These are phyloP conservation scores for Alloteropsis semialata DNA, from an alignment of 176 grass and related monocot species.

Conservation along the genomic window DNA sequence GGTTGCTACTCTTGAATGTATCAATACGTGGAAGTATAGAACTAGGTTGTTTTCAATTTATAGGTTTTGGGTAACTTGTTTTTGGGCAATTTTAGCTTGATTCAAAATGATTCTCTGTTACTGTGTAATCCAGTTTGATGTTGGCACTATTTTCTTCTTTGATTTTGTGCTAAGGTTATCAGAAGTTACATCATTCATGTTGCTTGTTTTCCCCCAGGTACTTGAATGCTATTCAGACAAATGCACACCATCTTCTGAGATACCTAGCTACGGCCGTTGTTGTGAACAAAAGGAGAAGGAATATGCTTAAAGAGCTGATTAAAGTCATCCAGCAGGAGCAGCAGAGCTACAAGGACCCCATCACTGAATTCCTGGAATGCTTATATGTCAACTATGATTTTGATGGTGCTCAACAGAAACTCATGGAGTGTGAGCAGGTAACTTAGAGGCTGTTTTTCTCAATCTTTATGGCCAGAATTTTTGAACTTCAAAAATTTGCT, in stretches of 20 bases:
- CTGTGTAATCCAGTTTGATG: background rate
- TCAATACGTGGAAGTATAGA: background rate
- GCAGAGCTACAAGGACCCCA: conserved; percentile 82
- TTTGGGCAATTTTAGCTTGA: background rate
- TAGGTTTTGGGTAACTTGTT: background rate
- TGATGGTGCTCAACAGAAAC: conserved; percentile 89
- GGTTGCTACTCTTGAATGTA: background rate
- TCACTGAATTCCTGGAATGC: conserved; percentile 90
- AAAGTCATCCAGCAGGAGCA: conserved; percentile 98
- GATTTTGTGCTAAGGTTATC: background rate
- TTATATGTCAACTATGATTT: conserved; percentile 98
- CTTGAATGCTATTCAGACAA: conserved; percentile 91
- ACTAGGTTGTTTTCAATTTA: background rate
- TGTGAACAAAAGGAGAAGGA: conserved; percentile 95
- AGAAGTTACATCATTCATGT: background rate
- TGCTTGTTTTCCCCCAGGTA: conserved; percentile 42
- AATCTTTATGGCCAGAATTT: background rate
- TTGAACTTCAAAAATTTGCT: background rate
- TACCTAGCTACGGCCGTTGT: conserved; percentile 89
- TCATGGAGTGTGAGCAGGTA: conserved; percentile 85
- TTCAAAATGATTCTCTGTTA: background rate
- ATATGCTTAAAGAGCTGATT: conserved; percentile 93
- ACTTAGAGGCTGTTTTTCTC: background rate
- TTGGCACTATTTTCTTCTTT: background rate
- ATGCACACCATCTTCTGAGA: conserved; percentile 78